These are phyloP conservation scores for Cornus suecica DNA, from an alignment of 148 eudicot species.

Conservation along the genomic window DNA sequence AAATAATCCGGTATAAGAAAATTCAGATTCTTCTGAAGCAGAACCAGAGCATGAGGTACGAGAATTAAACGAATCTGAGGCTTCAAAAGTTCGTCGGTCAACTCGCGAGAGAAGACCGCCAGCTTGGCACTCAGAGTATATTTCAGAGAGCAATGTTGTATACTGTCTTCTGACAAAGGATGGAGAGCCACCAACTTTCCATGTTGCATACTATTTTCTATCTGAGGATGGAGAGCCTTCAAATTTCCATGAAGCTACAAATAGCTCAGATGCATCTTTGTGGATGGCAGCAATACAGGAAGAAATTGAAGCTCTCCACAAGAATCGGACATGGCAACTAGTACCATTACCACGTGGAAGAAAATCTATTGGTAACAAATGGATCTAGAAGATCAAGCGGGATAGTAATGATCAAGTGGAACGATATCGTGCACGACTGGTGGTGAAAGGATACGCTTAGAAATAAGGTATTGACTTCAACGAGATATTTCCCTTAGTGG, in stretches of 20 bases:
- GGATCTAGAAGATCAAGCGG: too few relatives aligned
- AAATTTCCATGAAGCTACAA: slow-evolving; percentile 3
- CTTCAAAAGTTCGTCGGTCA: background rate
- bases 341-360: background rate
- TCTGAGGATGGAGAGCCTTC: too few relatives aligned
- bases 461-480: too few relatives aligned
- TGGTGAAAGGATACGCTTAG: too few relatives aligned
- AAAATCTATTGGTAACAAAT: too few relatives aligned
- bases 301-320: background rate
- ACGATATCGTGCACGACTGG: too few relatives aligned
- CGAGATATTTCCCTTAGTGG: too few relatives aligned
- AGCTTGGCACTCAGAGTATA: slow-evolving; percentile 10
- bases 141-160: slow-evolving; percentile 11
- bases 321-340: background rate
- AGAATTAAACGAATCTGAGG: background rate
- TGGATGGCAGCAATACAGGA: slow-evolving; percentile 2
- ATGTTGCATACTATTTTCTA: too few relatives aligned
- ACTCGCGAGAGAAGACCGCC: background rate
- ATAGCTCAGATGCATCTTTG: background rate
- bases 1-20: background rate
- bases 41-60: slow-evolving; percentile 3
- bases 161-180: slow-evolving; percentile 17
- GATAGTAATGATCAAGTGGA: too few relatives aligned
- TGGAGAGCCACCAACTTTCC: slow-evolving; percentile 21
- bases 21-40: slow-evolving; percentile 5